Evolutionary conservation across 768 basidiomycete genomes (phyloP), one percentile per base, ranked within the genome.

Genomic region (Galerina marginata): DNA sequence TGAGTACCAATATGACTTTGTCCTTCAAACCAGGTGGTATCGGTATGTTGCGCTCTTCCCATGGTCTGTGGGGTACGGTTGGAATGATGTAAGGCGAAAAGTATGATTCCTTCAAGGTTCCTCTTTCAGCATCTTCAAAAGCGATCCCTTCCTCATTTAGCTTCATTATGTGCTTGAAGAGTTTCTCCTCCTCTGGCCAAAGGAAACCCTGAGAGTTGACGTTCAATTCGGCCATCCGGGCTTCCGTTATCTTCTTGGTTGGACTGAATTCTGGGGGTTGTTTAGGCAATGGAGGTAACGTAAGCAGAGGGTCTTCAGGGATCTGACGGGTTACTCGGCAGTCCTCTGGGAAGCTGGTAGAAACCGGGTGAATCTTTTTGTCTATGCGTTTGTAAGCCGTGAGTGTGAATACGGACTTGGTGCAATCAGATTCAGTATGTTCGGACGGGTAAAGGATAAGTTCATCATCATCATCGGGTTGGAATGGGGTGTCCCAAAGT

Each of bases 31-130:
- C 74, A 0, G 68, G 72, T 6, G 74, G 73, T 36, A 77, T 75
- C 1, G 71, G 75, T 12, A 73, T 64, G 45, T 71, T 73, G 16
- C 60, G 58, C 11, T 62, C 39, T 7, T 46, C 62, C 73, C 74
- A 76, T 9, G 75, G 75, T 10, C 64, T 47, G 54, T 76, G 75
- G 38, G 61, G 58, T 1, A 75, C 63, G 4, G 67, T 67, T 6
- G 69, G 68, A 29, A 68, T 69, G 7, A 53, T 52, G 2, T 69
- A 54, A 6, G 67, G 67, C 12, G 59, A 43, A 51, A 71, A 69
- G 40, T 63, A 71, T 7, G 64, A 61, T 16, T 67, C 63, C 15
- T 67, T 20, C 16, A 47, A 47, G 46, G 46, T 47, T 47, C 46
- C 46, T 11, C 46, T 16, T 47, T 47, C 46, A n/a, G 46, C 16